These are phyloP conservation scores for Trichoderma semiorbis DNA, from an alignment of 2,329 filamentous ascomycete species.

Conservation along the genomic window DNA sequence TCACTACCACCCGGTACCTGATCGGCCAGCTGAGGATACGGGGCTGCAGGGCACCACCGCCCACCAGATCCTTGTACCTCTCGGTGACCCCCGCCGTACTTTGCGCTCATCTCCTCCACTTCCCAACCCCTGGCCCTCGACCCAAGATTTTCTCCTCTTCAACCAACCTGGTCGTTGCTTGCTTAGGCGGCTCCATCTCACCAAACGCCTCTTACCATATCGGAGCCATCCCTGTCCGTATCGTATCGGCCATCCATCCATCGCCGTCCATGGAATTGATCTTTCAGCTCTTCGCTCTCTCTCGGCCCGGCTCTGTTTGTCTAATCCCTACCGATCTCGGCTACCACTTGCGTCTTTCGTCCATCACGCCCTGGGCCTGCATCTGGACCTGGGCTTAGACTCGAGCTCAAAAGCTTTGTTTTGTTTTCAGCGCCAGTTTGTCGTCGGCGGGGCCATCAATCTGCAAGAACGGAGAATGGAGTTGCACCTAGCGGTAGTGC, in stretches of 20 bases:
- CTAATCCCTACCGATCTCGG: constrained; percentile 8
- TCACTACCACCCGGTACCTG: background rate
- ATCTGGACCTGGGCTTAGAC: too few relatives aligned
- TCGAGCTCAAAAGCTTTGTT: background rate
- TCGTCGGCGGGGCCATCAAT: background rate
- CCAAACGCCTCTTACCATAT: background rate
- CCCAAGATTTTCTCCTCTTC: background rate
- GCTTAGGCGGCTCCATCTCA: background rate
- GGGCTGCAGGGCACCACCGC: background rate
- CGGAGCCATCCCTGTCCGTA: background rate
- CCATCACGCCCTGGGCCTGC: background rate
- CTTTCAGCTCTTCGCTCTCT: background rate
- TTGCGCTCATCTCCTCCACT: background rate
- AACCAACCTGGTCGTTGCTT: background rate
- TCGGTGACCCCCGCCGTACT: background rate
- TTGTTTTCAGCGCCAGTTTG: background rate
- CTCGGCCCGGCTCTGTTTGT: constrained; percentile 1
- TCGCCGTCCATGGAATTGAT: background rate
- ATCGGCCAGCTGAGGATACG: background rate
- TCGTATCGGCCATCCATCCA: background rate
- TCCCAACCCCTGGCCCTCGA: background rate
- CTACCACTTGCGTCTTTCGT: background rate
- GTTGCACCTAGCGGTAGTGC: background rate
- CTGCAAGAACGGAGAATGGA: background rate
- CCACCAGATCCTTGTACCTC: background rate